A percentile compares a stretch with the other conserved stretches of the same genome.
Conservation (phyloP, 139 green algal genomes). For the Coelastrella sp. region DNA sequence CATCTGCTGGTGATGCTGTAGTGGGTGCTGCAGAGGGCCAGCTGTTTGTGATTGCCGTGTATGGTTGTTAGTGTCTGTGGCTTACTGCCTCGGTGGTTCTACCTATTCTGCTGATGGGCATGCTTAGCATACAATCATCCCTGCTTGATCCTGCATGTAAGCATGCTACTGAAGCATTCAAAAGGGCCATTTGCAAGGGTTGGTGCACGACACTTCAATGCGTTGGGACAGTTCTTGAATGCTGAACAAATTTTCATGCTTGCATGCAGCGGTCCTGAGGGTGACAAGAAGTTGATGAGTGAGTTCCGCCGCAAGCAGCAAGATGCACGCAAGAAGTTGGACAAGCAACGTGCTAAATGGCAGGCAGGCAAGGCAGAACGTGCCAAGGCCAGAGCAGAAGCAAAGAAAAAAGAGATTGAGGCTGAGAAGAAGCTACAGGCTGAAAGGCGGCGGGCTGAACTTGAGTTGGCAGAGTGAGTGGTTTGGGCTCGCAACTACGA, state of each 20-base stretch:
- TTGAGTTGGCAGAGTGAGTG: constrained; percentile 39
- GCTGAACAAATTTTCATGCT: too few relatives aligned
- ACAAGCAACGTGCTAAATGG: constrained; percentile 49
- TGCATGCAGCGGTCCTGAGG: constrained; percentile 36
- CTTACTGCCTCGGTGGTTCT: not conserved
- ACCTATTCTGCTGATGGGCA: not conserved
- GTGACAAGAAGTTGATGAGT: constrained; percentile 57
- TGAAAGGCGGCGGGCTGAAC: constrained; percentile 31
- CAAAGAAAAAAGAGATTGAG: constrained; percentile 51
- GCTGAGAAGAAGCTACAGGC: constrained; percentile 13
- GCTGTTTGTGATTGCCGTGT: too few relatives aligned
- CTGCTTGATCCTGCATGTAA: too few relatives aligned
- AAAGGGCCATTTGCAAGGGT: too few relatives aligned
- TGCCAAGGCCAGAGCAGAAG: not conserved
- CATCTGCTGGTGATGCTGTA: not conserved
- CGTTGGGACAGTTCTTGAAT: too few relatives aligned
- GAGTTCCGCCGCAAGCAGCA: constrained; percentile 55
- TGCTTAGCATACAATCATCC: too few relatives aligned
- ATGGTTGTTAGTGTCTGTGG: too few relatives aligned
- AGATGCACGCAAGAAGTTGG: constrained; percentile 47
- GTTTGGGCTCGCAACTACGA: not conserved
- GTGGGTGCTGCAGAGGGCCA: too few relatives aligned
- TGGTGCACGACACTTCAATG: too few relatives aligned
- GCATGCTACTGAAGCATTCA: too few relatives aligned
- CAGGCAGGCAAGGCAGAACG: constrained; percentile 30